Base-by-base conservation (phyloP, 148 eudicot species). In the Talinum fruticosum region DNA sequence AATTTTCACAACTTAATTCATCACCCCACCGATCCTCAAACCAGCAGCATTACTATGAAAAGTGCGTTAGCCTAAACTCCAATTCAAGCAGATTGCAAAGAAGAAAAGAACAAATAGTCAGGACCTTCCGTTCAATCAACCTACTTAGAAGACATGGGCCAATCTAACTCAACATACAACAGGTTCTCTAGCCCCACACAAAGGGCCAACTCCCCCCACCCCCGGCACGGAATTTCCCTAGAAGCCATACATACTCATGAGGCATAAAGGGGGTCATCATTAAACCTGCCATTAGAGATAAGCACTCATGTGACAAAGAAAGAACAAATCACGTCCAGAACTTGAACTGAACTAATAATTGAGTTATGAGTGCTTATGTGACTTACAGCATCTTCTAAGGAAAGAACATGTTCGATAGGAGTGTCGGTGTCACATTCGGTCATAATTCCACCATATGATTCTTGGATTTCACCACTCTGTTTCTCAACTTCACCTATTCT, bases 381-480 rank as follows among this genome's bases (percentile, higher is more conserved):
- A 90, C 97, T 89, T 89, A 93, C 99, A 74, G 99, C 97, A 85
- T 96, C 92, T 79, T 93, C 97, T 30, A 53, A 83, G 19, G 97
- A 82, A 78, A 96, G 92, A 69, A 69, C 88, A 73, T 75, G 88
- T 82, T 86, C 92, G 57, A 79, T 83, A 36, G 93, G 95, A 1
- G 89, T 73, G 80, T 88, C 94, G 57, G 91, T 86, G 77, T 86
- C 91, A 51, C 99, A 96, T 83, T 90, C 93, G 14, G 87, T 88
- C 93, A 96, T 91, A 73, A 89, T 86, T 65, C 99, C 99, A 34
- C 89, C 91, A 79, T 80, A 88, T 49, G 91, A 84, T 88, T 86
- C 93, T 87, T 93, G 93, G 72, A 91, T 87, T 84, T 93, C 97
- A 54, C 93, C 97, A 78, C 87, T 90, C 70, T 85, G 78, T 71